Percentiles rank a stretch among this genome's conserved stretches.
Conservation (phyloP, 306 rosid species). For the Cucumis hystrix region DNA sequence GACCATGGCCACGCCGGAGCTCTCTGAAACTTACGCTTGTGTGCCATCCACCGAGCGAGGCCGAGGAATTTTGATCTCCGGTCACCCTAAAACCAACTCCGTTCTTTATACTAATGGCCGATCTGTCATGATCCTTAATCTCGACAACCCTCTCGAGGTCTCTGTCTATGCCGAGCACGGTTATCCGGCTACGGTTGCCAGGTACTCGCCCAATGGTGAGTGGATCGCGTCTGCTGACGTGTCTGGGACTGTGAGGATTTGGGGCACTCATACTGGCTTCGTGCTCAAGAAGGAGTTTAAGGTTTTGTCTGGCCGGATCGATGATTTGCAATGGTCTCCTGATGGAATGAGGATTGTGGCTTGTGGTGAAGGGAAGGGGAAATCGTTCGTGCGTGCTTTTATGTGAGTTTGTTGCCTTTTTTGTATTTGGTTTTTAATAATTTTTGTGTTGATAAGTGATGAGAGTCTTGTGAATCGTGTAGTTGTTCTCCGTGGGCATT, state of each 20-base stretch:
- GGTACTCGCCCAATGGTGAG: constrained; percentile 86
- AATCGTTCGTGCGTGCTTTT: constrained; percentile 83
- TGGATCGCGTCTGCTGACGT: constrained; percentile 94
- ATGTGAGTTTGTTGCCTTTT: constrained; percentile 28
- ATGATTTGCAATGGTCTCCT: constrained; percentile 93
- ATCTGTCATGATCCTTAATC: constrained; percentile 65
- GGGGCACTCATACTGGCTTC: constrained; percentile 74
- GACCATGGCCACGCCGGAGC: constrained; percentile 30
- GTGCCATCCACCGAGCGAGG: constrained; percentile 82
- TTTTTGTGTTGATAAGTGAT: background rate
- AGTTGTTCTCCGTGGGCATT: background rate
- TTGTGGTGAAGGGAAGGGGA: constrained; percentile 84
- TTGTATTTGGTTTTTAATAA: background rate
- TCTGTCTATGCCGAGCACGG: constrained; percentile 83
- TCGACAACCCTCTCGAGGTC: constrained; percentile 66
- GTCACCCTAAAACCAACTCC: constrained; percentile 55
- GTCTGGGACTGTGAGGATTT: constrained; percentile 75
- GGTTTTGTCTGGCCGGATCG: constrained; percentile 83
- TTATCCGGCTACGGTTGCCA: constrained; percentile 72
- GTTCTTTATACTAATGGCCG: constrained; percentile 71
- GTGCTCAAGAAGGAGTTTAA: constrained; percentile 87
- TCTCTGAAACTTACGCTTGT: constrained; percentile 70
- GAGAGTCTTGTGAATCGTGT: background rate
- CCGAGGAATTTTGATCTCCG: constrained; percentile 85
- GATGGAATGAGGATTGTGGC: constrained; percentile 87